Conservation (phyloP, 768 basidiomycete species). For the Russula sp. region DNA sequence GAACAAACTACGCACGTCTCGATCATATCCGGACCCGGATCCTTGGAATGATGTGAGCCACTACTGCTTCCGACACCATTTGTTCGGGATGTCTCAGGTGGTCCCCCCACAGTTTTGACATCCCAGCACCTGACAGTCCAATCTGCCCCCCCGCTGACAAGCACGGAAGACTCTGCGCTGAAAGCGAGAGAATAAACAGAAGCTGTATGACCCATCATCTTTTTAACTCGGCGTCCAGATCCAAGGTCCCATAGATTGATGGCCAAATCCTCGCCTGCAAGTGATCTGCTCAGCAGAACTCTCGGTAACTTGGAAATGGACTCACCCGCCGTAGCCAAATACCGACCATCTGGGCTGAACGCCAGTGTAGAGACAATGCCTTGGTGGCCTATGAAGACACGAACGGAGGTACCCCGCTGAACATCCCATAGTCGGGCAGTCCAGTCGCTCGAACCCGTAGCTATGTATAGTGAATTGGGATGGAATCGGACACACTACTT, state of each 20-base stretch:
- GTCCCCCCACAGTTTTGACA: conserved; percentile 71
- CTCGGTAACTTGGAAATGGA: neutral
- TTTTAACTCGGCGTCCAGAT: conserved; percentile 91
- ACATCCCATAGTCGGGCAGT: conserved; percentile 97
- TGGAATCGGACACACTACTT: conserved; percentile 89
- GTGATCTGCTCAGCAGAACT: neutral
- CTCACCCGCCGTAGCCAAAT: conserved; percentile 83
- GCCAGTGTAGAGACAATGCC: conserved; percentile 81
- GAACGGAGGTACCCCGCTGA: conserved; percentile 88
- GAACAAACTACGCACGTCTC: conserved; percentile 60
- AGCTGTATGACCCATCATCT: conserved; percentile 89
- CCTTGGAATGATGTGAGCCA: conserved; percentile 22
- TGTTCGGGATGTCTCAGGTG: conserved; percentile 49
- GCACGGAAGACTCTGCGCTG: conserved; percentile 82
- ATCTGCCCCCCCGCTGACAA: conserved; percentile 89
- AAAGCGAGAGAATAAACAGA: conserved; percentile 89
- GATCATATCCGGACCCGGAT: conserved; percentile 43
- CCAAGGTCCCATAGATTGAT: conserved; percentile 97
- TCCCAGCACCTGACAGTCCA: conserved; percentile 99
- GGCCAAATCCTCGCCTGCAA: conserved; percentile 76
- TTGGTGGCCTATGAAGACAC: conserved; percentile 94
- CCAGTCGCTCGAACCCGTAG: conserved; percentile 94
- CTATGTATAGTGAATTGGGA: conserved; percentile 95
- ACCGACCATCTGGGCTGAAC: conserved; percentile 89
- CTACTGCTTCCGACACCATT: conserved; percentile 41